Base-by-base conservation (phyloP, 1,284 basidiomycete genomes). In the Trichosporon coremiiforme region DNA sequence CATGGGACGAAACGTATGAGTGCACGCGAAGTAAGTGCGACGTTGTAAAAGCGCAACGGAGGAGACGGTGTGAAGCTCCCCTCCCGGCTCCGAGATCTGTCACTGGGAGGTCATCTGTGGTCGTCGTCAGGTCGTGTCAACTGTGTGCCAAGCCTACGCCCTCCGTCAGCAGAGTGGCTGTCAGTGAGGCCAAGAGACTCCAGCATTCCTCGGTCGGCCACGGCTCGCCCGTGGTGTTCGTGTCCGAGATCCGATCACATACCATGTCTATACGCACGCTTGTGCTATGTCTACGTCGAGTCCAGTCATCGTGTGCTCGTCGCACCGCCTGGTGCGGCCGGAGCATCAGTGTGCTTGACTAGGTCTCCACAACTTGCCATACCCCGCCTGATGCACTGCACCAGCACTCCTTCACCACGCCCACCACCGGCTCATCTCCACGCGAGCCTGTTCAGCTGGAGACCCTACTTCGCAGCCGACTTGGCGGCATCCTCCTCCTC, bases 261-360 rank as follows among this genome's bases (percentile, higher is more conserved):
- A 53, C 10, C 50, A 53, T 15, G 50, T 53, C 50, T 53, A 53
- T 53, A 25, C 50, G 22, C 50, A 53, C n/a, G 41, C n/a, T 20
- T 53, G 50, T 53, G 50, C 50, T 53, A 25, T 53, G 50, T 53
- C 50, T 53, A 53, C 50, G 20, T 53, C 5, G 50, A 53, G 50
- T 53, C 50, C 50, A 53, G 50, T 53, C 50, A 53, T 20, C 41
- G 41, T 45, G 15, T 8, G 41, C 41, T 45, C 41, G 41, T 15
- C 17, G 17, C 41, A n/a, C 41, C 5, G 41, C 41, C 17, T 12
- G 41, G 17, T 25, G 25, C 41, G 41, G 41, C 17, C 41, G 41
- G 41, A 45, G 41, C 41, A 38, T 45, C 17, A 15, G 38, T 41
- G 13, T 41, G 41, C 41, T 45, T 17, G 17, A 45, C 41, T 45